A percentile compares a stretch with the other conserved stretches of the same genome.
phyloP scores from a whole-genome alignment of 352 stramenopile species.

The Phytophthora pini region DNA sequence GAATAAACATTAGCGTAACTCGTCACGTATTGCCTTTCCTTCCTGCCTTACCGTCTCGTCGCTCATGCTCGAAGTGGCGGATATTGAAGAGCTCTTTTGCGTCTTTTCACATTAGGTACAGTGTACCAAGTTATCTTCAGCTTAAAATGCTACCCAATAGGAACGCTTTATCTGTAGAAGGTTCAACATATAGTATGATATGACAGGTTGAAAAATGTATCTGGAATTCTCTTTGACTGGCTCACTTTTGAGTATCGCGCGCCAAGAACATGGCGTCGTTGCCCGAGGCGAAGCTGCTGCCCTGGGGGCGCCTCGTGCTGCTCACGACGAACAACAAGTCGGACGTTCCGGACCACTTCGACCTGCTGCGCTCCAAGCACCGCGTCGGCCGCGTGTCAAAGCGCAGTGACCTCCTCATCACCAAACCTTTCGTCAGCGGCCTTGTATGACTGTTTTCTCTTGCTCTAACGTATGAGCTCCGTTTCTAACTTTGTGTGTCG shows the following conservation, averaged over 20 bases:
- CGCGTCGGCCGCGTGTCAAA: slow-evolving; percentile 50
- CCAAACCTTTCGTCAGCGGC: slow-evolving; percentile 57
- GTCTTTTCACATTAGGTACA: slow-evolving; percentile 22
- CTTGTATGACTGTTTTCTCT: slow-evolving; percentile 32
- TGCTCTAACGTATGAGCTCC: neutral
- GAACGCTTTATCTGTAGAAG: neutral
- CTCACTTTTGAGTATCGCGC: slow-evolving; percentile 17
- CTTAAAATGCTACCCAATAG: neutral
- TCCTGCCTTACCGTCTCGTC: slow-evolving; percentile 50
- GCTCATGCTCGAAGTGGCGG: slow-evolving; percentile 36
- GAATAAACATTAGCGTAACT: neutral
- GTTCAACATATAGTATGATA: neutral
- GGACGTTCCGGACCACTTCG: slow-evolving; percentile 44
- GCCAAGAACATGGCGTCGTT: neutral
- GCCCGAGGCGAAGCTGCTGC: slow-evolving; percentile 19
- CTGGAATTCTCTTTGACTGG: neutral
- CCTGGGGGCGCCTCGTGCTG: slow-evolving; percentile 70
- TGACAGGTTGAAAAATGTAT: neutral
- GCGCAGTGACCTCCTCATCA: slow-evolving; percentile 52
- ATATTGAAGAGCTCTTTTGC: slow-evolving; percentile 1
- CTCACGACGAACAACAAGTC: slow-evolving; percentile 26
- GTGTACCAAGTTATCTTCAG: no score
- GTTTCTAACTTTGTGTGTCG: slow-evolving; percentile 6
- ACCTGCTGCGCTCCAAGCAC: slow-evolving; percentile 48
- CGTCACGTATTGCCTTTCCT: no score